These are phyloP conservation scores for Passalora sequoiae DNA, from an alignment of 2,329 filamentous ascomycete genomes.

Conservation along the genomic window DNA sequence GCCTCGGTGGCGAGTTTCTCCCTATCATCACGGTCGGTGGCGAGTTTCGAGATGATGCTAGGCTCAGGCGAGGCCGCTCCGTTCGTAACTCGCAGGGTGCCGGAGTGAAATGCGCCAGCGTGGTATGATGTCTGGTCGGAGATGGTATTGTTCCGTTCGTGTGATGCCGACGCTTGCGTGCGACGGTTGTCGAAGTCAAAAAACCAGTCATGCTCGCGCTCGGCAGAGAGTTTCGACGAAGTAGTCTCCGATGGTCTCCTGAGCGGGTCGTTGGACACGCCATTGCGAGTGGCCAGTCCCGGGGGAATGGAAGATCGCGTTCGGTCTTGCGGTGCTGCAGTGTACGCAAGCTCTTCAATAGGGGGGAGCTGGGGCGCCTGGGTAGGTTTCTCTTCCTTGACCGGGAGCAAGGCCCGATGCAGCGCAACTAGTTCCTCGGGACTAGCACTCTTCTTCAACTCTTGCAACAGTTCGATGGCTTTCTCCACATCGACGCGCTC, in stretches of 20 bases:
- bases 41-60: conserved; percentile 27
- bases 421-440: conserved; percentile 45
- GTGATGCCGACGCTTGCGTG: conserved; percentile 3
- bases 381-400: conserved; percentile 24
- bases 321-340: conserved; percentile 8
- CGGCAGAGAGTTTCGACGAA: conserved; percentile 4
- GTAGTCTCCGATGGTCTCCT: conserved; percentile 7
- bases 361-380: conserved; percentile 17
- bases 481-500: conserved; percentile 39
- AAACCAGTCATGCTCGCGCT: conserved; percentile 16
- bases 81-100: conserved; percentile 45
- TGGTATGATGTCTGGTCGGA: conserved; percentile 41
- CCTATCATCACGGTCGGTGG: conserved; percentile 1
- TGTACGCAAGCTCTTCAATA: conserved; percentile 20
- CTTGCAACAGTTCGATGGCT: conserved; percentile 43
- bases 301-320: conserved; percentile 39
- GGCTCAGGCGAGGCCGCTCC: conserved; percentile 44
- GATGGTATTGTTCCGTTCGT: conserved; percentile 35
- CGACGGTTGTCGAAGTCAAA: conserved; percentile 3
- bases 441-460: conserved; percentile 45
- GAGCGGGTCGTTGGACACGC: conserved; percentile 17
- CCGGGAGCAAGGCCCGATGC: conserved; percentile 35
- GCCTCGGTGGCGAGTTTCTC: conserved; percentile 9
- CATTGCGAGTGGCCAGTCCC: conserved; percentile 30
- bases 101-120: conserved; percentile 39